These are phyloP conservation scores for Naganishia sp. DNA, from an alignment of 1,284 basidiomycete genomes.

Conservation along the genomic window DNA sequence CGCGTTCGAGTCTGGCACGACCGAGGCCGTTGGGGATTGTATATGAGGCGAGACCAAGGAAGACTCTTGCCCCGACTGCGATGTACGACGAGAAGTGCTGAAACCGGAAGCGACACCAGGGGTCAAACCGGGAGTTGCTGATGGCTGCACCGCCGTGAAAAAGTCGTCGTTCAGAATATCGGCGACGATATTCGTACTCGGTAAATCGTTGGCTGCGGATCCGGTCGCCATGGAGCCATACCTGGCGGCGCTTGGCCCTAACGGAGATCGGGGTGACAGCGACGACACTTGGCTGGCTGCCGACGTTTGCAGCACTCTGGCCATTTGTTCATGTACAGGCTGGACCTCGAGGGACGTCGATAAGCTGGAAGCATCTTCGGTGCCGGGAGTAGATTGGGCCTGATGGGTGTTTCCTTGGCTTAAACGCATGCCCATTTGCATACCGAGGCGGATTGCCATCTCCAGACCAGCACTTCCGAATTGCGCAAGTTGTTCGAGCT, in stretches of 20 bases:
- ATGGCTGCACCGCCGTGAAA: slow-evolving; percentile 39
- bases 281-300: slow-evolving; percentile 7
- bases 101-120: slow-evolving; percentile 33
- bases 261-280: slow-evolving; percentile 9
- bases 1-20: neutral
- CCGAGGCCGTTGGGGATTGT: slow-evolving; percentile 33
- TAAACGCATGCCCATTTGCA: slow-evolving; percentile 52
- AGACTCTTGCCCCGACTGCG: slow-evolving; percentile 22
- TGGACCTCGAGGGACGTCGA: slow-evolving; percentile 1
- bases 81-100: slow-evolving; percentile 28
- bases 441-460: slow-evolving; percentile 55
- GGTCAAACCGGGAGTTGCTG: slow-evolving; percentile 35
- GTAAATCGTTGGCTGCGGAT: neutral
- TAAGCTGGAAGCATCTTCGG: slow-evolving; percentile 8
- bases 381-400: slow-evolving; percentile 21
- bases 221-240: slow-evolving; percentile 8
- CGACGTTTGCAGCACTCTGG: neutral
- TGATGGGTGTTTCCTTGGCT: slow-evolving; percentile 30
- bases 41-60: slow-evolving; percentile 35
- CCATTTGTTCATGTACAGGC: slow-evolving; percentile 12
- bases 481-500: slow-evolving; percentile 48
- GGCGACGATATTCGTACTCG: slow-evolving; percentile 41
- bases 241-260: slow-evolving; percentile 13
- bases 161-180: slow-evolving; percentile 52
- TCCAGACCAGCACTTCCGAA: slow-evolving; percentile 51